Base-by-base conservation (phyloP, 331 rosid species). In the Acacia pycnantha region DNA sequence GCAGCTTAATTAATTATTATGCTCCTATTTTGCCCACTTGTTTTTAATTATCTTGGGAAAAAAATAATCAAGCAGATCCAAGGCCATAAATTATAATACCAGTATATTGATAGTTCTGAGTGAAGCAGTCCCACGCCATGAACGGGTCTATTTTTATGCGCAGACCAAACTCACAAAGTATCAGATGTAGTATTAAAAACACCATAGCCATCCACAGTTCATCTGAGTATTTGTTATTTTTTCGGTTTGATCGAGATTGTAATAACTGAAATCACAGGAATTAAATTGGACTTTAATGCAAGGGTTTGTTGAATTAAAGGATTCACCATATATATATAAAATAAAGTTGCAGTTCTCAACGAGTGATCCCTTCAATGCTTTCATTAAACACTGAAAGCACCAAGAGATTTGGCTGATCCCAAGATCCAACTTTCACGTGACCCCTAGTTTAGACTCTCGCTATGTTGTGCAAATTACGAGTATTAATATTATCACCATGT, bases 321-420 rank as follows among this genome's bases (percentile, higher is more conserved):
- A 66, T 8, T 73, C 73, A 0, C 24, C 26, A 3, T 46, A 33
- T 27, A 37, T 14, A 40, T 53, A 67, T 51, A 72, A 74, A 73
- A 78, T 24, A 33, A 71, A 62, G 66, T 54, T 56, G 72, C 65
- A 78, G 33, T 62, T 51, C 56, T 79, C 72, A 62, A 51, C 26
- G 77, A 66, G 24, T 22, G 40, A 47, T 73, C 41, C 70, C 73
- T 50, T 83, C 79, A 41, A 73, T 83, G 80, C 81, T n/a, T 4
- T 27, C 76, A 83, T 73, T 64, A 73, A 73, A 53, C 27, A 11
- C 56, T 50, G 37, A 19, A 40, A 64, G 54, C 65, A 51, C 76
- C 71, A 64, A 35, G 64, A 78, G 35, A 78, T 83, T 78, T 62
- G 31, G 16, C 82, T 62, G 51, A 77, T 62, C 7, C 58, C 33